Evolutionary conservation across 2,329 filamentous ascomycete genomes (phyloP).

Genomic region (Cladosporium sp.): DNA sequence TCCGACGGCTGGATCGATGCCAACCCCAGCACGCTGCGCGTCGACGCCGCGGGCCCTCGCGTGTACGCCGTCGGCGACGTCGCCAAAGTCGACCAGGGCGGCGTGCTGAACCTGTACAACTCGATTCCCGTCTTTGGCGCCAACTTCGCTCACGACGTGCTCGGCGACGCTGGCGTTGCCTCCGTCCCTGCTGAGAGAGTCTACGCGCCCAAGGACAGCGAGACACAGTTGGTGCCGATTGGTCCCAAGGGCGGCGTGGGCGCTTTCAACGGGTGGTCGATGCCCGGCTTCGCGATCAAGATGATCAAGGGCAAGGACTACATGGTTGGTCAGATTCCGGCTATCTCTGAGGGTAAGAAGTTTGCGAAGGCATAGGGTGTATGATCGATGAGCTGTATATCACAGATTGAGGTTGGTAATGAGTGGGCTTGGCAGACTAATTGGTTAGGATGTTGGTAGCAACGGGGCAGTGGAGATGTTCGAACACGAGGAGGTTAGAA

Average conservation of each 20-base stretch:
- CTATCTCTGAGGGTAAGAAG: slow-evolving; percentile 35
- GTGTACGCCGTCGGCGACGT: slow-evolving; percentile 55
- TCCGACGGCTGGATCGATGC: slow-evolving; percentile 52
- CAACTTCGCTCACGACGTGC: slow-evolving; percentile 53
- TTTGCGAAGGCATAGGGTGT: slow-evolving; percentile 28
- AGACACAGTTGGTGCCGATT: slow-evolving; percentile 38
- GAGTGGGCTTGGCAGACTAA: neutral
- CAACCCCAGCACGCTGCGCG: slow-evolving; percentile 49
- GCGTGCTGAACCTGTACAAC: slow-evolving; percentile 44
- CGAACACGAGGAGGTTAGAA: neutral
- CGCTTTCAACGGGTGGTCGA: slow-evolving; percentile 36
- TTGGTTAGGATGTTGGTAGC: neutral
- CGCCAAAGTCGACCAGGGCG: slow-evolving; percentile 45
- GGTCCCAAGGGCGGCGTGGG: slow-evolving; percentile 41
- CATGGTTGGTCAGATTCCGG: slow-evolving; percentile 33
- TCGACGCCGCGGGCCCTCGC: slow-evolving; percentile 47
- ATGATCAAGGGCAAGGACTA: slow-evolving; percentile 43
- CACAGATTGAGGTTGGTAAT: neutral
- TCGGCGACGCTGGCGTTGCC: slow-evolving; percentile 35
- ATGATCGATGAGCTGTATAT: neutral
- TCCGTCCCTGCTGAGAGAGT: slow-evolving; percentile 30
- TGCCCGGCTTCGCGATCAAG: slow-evolving; percentile 40
- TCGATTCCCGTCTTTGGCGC: slow-evolving; percentile 44
- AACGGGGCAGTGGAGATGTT: neutral
- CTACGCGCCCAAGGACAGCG: slow-evolving; percentile 33